phyloP scores from a whole-genome alignment of 192 early-diverging fungal genomes.

The Coemansia brasiliensis region DNA sequence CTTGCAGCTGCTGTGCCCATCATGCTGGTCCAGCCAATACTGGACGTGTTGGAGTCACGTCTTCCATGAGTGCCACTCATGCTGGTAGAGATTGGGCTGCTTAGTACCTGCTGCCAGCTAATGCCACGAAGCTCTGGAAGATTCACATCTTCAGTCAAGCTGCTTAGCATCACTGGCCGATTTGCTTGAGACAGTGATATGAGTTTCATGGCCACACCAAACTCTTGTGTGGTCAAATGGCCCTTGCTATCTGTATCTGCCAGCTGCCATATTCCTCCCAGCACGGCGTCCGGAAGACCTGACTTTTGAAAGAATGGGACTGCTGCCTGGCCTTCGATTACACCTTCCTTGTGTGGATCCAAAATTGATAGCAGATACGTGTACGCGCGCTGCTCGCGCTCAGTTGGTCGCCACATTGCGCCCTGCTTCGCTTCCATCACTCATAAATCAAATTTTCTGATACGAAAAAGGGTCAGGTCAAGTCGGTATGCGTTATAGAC shows the following conservation, averaged over 20 bases:
- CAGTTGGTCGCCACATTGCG: slow-evolving; percentile 56
- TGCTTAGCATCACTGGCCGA: slow-evolving; percentile 58
- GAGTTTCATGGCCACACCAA: slow-evolving; percentile 81
- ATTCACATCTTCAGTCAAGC: slow-evolving; percentile 44
- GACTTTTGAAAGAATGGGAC: slow-evolving; percentile 75
- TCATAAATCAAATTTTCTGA: no score
- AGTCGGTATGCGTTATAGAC: no score
- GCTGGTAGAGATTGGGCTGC: slow-evolving; percentile 7
- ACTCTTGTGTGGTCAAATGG: slow-evolving; percentile 67
- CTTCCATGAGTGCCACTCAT: slow-evolving; percentile 17
- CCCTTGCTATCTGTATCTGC: slow-evolving; percentile 78
- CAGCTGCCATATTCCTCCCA: slow-evolving; percentile 87
- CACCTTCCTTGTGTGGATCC: slow-evolving; percentile 62
- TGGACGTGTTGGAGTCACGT: slow-evolving; percentile 44
- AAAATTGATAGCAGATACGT: slow-evolving; percentile 62
- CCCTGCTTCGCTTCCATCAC: slow-evolving; percentile 26
- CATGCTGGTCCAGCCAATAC: slow-evolving; percentile 34
- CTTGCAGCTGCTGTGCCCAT: slow-evolving; percentile 1
- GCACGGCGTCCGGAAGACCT: slow-evolving; percentile 59
- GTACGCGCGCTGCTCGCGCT: slow-evolving; percentile 64
- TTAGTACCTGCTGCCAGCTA: slow-evolving; percentile 14
- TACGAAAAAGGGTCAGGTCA: no score
- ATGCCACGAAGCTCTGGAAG: slow-evolving; percentile 66
- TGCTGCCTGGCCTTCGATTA: slow-evolving; percentile 67
- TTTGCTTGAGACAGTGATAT: slow-evolving; percentile 84